phyloP scores from a whole-genome alignment of 139 green algal species.

The Auxenochlorella pyrenoidosa region DNA sequence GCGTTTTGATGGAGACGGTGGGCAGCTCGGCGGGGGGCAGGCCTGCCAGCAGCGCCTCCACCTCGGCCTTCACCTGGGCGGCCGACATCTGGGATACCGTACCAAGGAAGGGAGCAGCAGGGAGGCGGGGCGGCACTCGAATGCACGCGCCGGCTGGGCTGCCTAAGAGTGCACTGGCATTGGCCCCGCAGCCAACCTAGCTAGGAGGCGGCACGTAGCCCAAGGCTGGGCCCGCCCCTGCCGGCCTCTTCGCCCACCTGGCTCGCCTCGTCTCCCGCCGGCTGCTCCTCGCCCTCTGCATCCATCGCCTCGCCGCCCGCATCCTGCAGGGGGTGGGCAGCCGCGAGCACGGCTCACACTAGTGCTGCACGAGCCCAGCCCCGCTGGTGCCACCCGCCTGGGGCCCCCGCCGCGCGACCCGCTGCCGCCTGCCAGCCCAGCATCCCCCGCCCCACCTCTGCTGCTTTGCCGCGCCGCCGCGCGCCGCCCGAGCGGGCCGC shows the following conservation, averaged over 20 bases:
- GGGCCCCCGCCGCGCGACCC: too few relatives aligned
- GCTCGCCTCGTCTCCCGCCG: not conserved
- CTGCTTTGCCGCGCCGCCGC: conserved; percentile 3
- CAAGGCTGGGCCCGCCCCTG: too few relatives aligned
- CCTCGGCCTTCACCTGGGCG: not conserved
- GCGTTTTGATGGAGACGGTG: conserved; percentile 5
- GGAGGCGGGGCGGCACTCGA: too few relatives aligned
- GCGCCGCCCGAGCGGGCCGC: not conserved
- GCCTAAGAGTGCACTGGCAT: not conserved
- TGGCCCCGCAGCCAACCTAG: not conserved
- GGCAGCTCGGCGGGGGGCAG: conserved; percentile 18
- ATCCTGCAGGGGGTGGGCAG: not conserved
- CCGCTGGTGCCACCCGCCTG: too few relatives aligned
- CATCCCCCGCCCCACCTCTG: not conserved
- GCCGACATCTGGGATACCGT: not conserved
- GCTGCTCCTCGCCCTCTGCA: not conserved
- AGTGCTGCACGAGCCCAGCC: too few relatives aligned
- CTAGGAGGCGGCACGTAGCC: too few relatives aligned
- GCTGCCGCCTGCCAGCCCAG: not conserved
- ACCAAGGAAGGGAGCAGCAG: too few relatives aligned
- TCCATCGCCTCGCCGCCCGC: not conserved
- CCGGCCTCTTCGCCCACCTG: too few relatives aligned
- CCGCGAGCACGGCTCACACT: too few relatives aligned
- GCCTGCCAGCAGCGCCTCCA: conserved; percentile 7
- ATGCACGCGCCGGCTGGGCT: too few relatives aligned